Conservation (phyloP, 1,139 yeast species). For the Nadsonia commutata region DNA sequence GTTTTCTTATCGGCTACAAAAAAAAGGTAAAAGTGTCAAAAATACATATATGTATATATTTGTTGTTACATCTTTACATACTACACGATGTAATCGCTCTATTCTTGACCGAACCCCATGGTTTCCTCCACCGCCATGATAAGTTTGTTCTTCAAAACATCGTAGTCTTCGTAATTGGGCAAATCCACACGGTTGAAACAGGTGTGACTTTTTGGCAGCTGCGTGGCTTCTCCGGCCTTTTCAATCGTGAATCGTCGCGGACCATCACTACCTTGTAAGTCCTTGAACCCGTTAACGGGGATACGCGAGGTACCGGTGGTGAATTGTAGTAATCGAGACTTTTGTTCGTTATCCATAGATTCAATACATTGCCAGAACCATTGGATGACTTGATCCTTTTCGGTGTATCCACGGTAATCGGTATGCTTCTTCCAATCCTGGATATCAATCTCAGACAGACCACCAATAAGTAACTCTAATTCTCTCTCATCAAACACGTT, state of each 20-base stretch:
- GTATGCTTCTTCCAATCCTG: conserved; percentile 99
- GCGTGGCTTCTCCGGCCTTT: conserved; percentile 88
- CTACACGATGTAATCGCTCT: conserved; percentile 10
- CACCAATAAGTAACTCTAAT: conserved; percentile 89
- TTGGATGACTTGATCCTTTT: conserved; percentile 86
- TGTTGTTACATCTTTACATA: background rate
- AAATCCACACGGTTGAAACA: conserved; percentile 89
- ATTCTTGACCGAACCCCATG: conserved; percentile 94
- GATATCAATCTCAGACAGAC: conserved; percentile 92
- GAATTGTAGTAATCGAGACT: conserved; percentile 86
- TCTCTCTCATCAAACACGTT: conserved; percentile 97
- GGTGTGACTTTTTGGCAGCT: conserved; percentile 91
- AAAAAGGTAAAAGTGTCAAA: background rate
- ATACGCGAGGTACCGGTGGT: conserved; percentile 98
- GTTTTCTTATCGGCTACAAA: background rate
- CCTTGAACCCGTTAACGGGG: conserved; percentile 97
- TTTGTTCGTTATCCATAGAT: conserved; percentile 93
- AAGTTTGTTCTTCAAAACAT: conserved; percentile 62
- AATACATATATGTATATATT: background rate
- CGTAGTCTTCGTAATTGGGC: conserved; percentile 69
- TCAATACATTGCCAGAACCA: conserved; percentile 97
- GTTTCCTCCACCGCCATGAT: conserved; percentile 87
- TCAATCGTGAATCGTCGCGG: conserved; percentile 97
- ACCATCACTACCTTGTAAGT: conserved; percentile 95
- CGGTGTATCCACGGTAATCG: conserved; percentile 95